Base-by-base conservation (phyloP, 164 flowering plant genomes). In the Umbellularia californica region DNA sequence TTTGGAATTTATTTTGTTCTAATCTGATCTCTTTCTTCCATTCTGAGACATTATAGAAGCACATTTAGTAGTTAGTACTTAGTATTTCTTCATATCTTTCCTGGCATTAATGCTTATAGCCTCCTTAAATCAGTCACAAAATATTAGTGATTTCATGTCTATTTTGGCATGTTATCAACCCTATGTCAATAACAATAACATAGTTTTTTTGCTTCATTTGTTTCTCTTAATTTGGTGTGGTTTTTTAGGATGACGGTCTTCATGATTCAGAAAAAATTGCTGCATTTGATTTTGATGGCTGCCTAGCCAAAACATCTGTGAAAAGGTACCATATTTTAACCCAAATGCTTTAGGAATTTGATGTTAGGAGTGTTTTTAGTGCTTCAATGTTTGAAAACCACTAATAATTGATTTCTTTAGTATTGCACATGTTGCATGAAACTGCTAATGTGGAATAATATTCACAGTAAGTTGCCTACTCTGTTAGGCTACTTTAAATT, bases 241-340 rank as follows among this genome's bases (percentile, higher is more conserved):
- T 55, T 20, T 55, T n/a, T 28, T 81, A 93, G 97, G 96, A 88
- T 76, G 97, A 92, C 63, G 92, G 90, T 13, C 93, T 93, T 60
- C 86, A 79, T 41, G 89, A 87, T 86, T 93, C 98, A 68, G 78
- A 70, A 20, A 95, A 95, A 82, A 91, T 95, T 81, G 97, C 98
- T 70, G 98, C 99, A 69, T 95, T 95, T 85, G 98, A 95, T 87
- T 95, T 95, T 89, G 99, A 95, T 88, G 98, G 97, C 22, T 92
- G 97, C 75, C 98, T 95, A 68, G 99, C 76, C 10, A 93, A 90
- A 5, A 93, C 99, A 72, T 82, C 89, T 67, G 93, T 93, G 41
- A 87, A 76, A 77, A 93, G 85, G 97, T 91, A 86, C 13, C 5
- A 10, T 69, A 58, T 65, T 67, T 25, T 79, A 2, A 66, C 27